phyloP scores from a whole-genome alignment of 495 filamentous ascomycete species.

The Margaritispora aquatica region DNA sequence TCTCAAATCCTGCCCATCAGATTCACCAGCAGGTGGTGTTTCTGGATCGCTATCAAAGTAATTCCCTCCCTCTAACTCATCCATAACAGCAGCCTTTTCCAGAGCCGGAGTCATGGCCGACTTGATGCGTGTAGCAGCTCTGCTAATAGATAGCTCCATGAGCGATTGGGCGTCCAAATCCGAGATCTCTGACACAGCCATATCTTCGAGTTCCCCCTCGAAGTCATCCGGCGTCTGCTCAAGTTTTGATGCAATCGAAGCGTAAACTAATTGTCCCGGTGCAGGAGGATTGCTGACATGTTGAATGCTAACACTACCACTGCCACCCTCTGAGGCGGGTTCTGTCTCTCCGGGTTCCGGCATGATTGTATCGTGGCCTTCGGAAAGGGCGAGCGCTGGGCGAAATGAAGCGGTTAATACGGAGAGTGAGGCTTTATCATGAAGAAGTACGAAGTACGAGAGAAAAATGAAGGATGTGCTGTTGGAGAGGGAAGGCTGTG shows the following conservation, averaged over 20 bases:
- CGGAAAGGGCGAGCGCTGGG: neutral
- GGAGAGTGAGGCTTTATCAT: neutral
- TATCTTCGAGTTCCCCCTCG: constrained; percentile 13
- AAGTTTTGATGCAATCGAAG: neutral
- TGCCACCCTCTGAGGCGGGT: neutral
- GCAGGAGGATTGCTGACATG: neutral
- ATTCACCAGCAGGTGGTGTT: constrained; percentile 21
- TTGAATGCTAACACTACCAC: neutral
- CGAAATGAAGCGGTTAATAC: neutral
- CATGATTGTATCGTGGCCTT: neutral
- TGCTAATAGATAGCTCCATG: constrained; percentile 72
- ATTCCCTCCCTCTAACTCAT: constrained; percentile 45
- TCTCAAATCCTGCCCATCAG: neutral
- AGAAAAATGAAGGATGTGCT: neutral
- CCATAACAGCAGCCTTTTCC: constrained; percentile 68
- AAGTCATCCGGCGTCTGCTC: neutral
- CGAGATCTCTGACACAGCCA: constrained; percentile 9
- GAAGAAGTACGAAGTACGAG: neutral
- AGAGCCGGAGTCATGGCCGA: constrained; percentile 64
- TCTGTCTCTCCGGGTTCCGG: neutral
- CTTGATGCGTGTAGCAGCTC: constrained; percentile 62
- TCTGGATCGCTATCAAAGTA: constrained; percentile 38
- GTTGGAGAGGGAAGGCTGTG: neutral
- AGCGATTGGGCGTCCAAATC: constrained; percentile 54
- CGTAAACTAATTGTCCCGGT: neutral